Evolutionary conservation across 2,329 filamentous ascomycete species (phyloP).

Genomic region (Alternaria brassicae): DNA sequence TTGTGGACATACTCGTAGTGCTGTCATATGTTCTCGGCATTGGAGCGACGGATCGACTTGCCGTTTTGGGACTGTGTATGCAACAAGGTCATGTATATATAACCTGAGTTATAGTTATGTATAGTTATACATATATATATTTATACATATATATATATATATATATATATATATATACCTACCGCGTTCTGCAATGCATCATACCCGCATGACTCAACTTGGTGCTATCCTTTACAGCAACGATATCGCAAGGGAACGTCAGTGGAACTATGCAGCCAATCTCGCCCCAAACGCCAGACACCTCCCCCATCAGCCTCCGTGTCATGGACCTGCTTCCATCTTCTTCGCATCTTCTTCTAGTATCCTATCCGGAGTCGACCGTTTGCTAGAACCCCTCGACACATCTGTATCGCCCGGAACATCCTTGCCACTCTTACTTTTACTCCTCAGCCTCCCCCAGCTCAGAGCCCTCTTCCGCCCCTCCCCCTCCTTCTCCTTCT

Average conservation of each 20-base stretch:
- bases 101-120: no score
- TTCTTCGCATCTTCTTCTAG: constrained; percentile 28
- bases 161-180: constrained; percentile 8
- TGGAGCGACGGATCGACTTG: constrained; percentile 26
- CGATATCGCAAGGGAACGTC: background rate
- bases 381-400: constrained; percentile 21
- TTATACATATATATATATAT: no score
- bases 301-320: constrained; percentile 2
- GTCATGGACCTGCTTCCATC: constrained; percentile 11
- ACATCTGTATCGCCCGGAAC: constrained; percentile 20
- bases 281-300: background rate
- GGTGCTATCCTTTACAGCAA: background rate
- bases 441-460: constrained; percentile 36
- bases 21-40: constrained; percentile 9
- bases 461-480: constrained; percentile 36
- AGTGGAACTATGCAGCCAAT: background rate
- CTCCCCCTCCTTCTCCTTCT: constrained; percentile 26
- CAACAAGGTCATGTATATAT: constrained; percentile 10
- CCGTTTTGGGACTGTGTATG: constrained; percentile 24
- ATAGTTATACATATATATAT: no score
- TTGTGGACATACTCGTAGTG: constrained; percentile 18
- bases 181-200: constrained; percentile 12
- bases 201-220: background rate
- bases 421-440: constrained; percentile 34
- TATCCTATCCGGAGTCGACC: constrained; percentile 29